Evolutionary conservation across 2,329 filamentous ascomycete genomes (phyloP).

Genomic region (Arthrocladium fulminans): DNA sequence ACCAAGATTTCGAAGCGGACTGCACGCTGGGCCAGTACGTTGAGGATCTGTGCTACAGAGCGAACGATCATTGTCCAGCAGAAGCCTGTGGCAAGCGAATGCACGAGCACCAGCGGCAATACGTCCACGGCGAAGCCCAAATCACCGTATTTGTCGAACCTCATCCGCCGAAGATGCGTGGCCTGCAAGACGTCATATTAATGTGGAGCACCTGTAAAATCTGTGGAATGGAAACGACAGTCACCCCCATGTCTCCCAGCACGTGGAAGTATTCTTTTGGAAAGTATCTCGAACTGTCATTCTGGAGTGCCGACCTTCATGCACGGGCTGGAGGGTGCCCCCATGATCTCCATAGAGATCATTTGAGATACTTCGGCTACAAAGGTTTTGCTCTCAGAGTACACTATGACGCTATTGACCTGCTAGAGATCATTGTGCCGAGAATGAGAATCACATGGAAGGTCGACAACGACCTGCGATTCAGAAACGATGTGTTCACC

Average conservation of each 20-base stretch:
- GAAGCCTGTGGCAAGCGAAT: constrained; percentile 83
- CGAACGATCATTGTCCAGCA: constrained; percentile 66
- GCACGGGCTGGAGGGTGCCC: constrained; percentile 67
- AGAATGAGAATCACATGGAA: constrained; percentile 91
- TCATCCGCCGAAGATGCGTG: constrained; percentile 56
- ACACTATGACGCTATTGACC: constrained; percentile 84
- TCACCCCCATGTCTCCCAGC: constrained; percentile 82
- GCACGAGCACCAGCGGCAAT: constrained; percentile 88
- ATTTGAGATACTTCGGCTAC: constrained; percentile 85
- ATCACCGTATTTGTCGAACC: constrained; percentile 84
- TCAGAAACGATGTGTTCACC: constrained; percentile 86
- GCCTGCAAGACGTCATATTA: constrained; percentile 65
- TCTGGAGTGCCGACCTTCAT: constrained; percentile 81
- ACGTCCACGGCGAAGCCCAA: constrained; percentile 91
- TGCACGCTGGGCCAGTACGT: constrained; percentile 93
- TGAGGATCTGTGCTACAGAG: constrained; percentile 73
- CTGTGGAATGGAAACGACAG: constrained; percentile 81
- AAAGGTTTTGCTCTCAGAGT: constrained; percentile 77
- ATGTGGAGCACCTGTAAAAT: constrained; percentile 98
- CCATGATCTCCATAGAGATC: constrained; percentile 86
- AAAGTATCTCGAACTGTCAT: constrained; percentile 94
- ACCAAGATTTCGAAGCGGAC: constrained; percentile 63
- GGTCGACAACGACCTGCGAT: constrained; percentile 80
- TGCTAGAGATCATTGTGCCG: constrained; percentile 91
- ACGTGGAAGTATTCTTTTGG: constrained; percentile 98